A percentile compares a stretch with the other conserved stretches of the same genome.
These are phyloP conservation scores for Glycine latifolia DNA, from an alignment of 306 rosid genomes.

Conservation along the genomic window DNA sequence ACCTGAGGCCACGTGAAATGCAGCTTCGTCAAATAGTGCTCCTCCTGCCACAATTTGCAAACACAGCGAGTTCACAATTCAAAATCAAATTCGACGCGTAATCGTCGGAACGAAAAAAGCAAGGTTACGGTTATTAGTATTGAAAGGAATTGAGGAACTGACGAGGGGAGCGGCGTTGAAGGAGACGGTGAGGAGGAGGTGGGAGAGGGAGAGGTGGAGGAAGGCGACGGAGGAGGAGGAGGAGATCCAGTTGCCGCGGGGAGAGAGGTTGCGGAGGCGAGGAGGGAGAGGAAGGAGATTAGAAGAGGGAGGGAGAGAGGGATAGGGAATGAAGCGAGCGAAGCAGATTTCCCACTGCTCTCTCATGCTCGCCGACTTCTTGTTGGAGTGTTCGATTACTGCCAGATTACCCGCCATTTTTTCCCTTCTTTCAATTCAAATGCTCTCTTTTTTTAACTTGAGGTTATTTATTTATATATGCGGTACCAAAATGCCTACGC, in stretches of 20 bases:
- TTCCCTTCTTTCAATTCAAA: background rate
- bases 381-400: background rate
- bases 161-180: conserved; percentile 59
- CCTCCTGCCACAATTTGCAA: conserved; percentile 62
- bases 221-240: conserved; percentile 55
- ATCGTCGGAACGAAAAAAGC: no score
- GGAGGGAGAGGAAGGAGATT: conserved; percentile 67
- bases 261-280: conserved; percentile 53
- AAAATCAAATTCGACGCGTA: no score
- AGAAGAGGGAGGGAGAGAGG: conserved; percentile 45
- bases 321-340: conserved; percentile 76
- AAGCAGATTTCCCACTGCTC: conserved; percentile 80
- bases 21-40: conserved; percentile 82
- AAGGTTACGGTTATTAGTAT: no score
- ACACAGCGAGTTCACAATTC: no score
- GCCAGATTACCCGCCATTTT: conserved; percentile 73
- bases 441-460: no score
- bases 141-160: background rate
- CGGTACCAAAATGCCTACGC: no score
- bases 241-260: conserved; percentile 81
- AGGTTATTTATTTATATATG: no score
- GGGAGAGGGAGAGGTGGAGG: conserved; percentile 63
- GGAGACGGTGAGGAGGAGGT: conserved; percentile 62
- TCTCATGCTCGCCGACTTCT: conserved; percentile 26
- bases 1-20: conserved; percentile 90